Evolutionary conservation across 2,329 filamentous ascomycete genomes (phyloP).

Genomic region (Coccinonectria pachysandricola): DNA sequence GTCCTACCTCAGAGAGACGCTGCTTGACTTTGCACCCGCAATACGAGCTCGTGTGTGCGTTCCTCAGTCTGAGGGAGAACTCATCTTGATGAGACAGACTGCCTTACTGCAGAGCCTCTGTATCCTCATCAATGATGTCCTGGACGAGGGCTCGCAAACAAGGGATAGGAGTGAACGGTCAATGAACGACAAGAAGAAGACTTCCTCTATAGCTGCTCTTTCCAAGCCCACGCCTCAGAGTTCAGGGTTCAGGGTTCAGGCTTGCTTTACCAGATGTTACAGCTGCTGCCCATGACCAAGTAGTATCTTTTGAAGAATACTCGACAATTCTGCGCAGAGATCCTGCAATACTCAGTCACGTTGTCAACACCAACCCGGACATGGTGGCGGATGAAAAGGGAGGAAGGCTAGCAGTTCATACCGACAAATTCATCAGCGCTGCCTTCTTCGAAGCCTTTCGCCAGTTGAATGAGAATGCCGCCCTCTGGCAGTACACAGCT

Average conservation of each 20-base stretch:
- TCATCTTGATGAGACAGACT: slow-evolving; percentile 31
- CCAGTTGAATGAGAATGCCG: slow-evolving; percentile 21
- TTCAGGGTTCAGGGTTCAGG: slow-evolving; percentile 17
- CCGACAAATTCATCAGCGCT: slow-evolving; percentile 31
- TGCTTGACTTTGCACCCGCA: slow-evolving; percentile 10
- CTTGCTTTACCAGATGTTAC: slow-evolving; percentile 22
- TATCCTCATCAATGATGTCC: slow-evolving; percentile 32
- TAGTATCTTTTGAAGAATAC: slow-evolving; percentile 22
- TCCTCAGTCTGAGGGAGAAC: slow-evolving; percentile 20
- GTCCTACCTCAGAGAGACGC: background rate
- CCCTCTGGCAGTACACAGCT: slow-evolving; percentile 31
- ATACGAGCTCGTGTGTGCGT: slow-evolving; percentile 15
- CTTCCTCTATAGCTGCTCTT: slow-evolving; percentile 16
- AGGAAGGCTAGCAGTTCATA: slow-evolving; percentile 24
- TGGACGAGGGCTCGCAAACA: slow-evolving; percentile 26
- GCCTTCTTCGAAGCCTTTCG: slow-evolving; percentile 33
- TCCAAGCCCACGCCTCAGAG: slow-evolving; percentile 24
- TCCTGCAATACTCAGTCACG: slow-evolving; percentile 21
- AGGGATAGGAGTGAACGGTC: slow-evolving; percentile 11
- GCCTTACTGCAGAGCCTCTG: slow-evolving; percentile 28
- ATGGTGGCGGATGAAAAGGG: slow-evolving; percentile 36
- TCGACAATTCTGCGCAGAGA: slow-evolving; percentile 24
- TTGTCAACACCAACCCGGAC: slow-evolving; percentile 28
- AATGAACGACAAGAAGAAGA: slow-evolving; percentile 21
- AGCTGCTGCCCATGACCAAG: slow-evolving; percentile 23